Conservation (phyloP, 2,329 filamentous ascomycete species). For the Calonectria fujianensis region DNA sequence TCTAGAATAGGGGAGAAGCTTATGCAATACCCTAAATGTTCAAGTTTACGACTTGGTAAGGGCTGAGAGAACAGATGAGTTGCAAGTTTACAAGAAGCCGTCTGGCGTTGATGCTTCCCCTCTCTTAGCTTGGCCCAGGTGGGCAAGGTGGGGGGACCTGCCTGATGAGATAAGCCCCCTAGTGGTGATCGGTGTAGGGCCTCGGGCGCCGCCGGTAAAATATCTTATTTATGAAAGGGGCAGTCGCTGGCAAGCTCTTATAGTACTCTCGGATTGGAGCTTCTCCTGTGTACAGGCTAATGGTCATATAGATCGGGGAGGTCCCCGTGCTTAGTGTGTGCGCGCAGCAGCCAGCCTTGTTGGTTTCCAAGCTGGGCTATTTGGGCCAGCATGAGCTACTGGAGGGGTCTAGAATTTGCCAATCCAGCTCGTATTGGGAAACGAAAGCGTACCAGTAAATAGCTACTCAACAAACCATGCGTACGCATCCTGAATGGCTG, state of each 20-base stretch:
- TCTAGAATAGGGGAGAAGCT: background rate
- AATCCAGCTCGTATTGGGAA: background rate
- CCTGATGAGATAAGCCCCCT: conserved; percentile 53
- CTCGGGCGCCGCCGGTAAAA: conserved; percentile 6
- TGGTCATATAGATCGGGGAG: background rate
- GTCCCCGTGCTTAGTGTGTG: conserved; percentile 7
- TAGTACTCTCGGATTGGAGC: conserved; percentile 19
- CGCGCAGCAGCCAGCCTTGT: background rate
- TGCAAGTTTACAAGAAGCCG: conserved; percentile 18
- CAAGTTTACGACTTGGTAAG: background rate
- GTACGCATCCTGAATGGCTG: no score
- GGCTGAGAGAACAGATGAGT: background rate
- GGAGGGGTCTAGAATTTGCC: background rate
- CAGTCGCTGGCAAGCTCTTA: background rate
- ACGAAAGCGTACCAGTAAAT: background rate
- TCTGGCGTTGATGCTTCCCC: conserved; percentile 45
- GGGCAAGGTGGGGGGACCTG: conserved; percentile 49
- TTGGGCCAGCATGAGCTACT: conserved; percentile 5
- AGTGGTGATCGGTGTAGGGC: background rate
- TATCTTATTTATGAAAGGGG: background rate
- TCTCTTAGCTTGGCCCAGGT: conserved; percentile 47
- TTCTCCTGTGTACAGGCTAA: background rate
- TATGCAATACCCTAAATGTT: background rate
- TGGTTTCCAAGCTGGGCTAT: background rate
- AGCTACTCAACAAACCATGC: background rate